These are phyloP conservation scores for Ceratobasidium sp. DNA, from an alignment of 1,284 basidiomycete genomes.

Conservation along the genomic window DNA sequence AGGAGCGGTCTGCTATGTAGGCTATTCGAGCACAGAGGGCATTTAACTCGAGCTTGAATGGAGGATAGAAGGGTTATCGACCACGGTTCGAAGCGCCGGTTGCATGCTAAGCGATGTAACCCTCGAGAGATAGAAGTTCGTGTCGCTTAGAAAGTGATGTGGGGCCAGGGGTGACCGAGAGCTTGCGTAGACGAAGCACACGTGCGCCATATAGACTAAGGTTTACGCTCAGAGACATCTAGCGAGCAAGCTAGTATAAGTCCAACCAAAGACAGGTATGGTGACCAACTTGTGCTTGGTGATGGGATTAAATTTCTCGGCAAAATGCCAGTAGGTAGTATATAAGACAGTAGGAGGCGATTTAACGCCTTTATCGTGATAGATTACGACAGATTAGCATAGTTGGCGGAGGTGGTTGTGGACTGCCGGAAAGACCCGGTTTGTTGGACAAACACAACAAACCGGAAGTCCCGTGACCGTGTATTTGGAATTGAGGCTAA, in stretches of 20 bases:
- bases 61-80: neutral
- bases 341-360: neutral
- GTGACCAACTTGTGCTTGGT: neutral
- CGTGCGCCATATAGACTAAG: neutral
- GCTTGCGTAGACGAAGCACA: neutral
- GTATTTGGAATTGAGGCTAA: neutral
- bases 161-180: neutral
- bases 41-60: neutral
- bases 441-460: neutral
- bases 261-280: neutral
- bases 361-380: neutral
- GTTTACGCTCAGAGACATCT: neutral
- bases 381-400: neutral
- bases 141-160: neutral
- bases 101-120: neutral
- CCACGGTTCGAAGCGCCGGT: neutral
- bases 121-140: neutral
- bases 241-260: neutral
- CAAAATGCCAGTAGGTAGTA: neutral
- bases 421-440: neutral
- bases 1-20: neutral
- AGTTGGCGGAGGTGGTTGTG: neutral
- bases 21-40: neutral
- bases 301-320: neutral
- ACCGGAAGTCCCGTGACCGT: neutral